These are phyloP conservation scores for Aegilops speltoides DNA, from an alignment of 176 grass and related monocot species.

Conservation along the genomic window DNA sequence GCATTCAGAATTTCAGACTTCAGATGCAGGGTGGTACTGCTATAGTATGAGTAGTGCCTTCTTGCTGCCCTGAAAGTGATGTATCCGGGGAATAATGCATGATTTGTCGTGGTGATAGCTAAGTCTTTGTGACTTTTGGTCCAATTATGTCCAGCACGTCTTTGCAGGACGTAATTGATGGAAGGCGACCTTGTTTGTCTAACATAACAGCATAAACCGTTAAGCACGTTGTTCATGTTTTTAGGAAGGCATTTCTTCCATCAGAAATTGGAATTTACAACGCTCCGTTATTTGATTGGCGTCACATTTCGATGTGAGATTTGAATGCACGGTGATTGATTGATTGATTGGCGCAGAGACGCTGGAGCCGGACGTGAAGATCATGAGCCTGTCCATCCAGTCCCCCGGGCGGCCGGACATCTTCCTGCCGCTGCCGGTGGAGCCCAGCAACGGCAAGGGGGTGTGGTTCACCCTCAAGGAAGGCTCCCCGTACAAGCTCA, in stretches of 20 bases:
- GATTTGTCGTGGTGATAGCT: neutral
- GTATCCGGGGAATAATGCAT: neutral
- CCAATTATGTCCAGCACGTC: conserved; percentile 6
- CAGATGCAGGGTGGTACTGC: neutral
- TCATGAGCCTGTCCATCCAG: conserved; percentile 77
- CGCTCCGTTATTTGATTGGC: neutral
- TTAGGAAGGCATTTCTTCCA: neutral
- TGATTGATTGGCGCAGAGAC: conserved; percentile 39
- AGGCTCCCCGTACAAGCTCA: conserved; percentile 81
- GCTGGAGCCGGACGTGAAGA: conserved; percentile 88
- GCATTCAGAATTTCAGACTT: neutral
- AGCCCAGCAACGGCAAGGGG: conserved; percentile 66
- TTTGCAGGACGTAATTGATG: neutral
- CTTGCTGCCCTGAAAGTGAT: conserved; percentile 19
- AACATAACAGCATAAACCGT: neutral
- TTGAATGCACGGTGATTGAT: neutral
- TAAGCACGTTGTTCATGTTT: neutral
- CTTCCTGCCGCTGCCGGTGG: conserved; percentile 69
- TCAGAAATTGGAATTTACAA: neutral
- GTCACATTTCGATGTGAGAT: neutral
- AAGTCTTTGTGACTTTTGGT: neutral
- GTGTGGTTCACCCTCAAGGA: conserved; percentile 95
- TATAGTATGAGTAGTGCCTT: neutral
- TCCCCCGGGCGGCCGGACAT: conserved; percentile 72
- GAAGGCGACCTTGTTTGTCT: neutral